Percentiles rank a stretch among this genome's conserved stretches.
phyloP scores from a whole-genome alignment of 208 protist genomes.

The Giardia muris region DNA sequence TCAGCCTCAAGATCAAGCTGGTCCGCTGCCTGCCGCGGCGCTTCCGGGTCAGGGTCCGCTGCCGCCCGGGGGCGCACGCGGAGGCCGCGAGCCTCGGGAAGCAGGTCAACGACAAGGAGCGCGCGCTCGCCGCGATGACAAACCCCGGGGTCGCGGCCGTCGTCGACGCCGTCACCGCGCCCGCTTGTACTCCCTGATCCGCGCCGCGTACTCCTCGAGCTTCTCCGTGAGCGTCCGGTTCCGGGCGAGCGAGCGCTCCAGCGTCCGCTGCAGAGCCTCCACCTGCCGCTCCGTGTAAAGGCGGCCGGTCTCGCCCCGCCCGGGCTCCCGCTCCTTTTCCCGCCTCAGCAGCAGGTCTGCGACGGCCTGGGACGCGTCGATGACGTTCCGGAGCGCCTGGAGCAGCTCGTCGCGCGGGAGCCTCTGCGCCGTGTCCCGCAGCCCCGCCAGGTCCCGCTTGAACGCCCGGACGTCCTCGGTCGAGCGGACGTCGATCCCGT shows the following conservation, averaged over 20 bases:
- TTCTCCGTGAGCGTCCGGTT: neutral
- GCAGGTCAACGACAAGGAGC: conserved; percentile 26
- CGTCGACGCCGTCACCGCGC: neutral
- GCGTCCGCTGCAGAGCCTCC: neutral
- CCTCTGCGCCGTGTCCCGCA: too few species aligned
- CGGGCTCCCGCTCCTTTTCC: too few species aligned
- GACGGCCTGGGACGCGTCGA: too few species aligned
- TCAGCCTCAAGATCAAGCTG: neutral
- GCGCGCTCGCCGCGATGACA: conserved; percentile 16
- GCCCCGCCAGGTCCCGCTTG: too few species aligned
- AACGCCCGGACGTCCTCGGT: too few species aligned
- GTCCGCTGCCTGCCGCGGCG: neutral
- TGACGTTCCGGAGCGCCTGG: too few species aligned
- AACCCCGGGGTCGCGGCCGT: neutral
- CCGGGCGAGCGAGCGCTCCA: neutral
- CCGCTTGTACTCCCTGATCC: neutral
- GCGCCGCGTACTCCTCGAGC: neutral
- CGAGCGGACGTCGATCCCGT: too few species aligned
- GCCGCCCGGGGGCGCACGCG: neutral
- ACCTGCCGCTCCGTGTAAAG: neutral
- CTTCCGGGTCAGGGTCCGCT: neutral
- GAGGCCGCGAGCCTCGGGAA: neutral
- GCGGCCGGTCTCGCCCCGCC: too few species aligned
- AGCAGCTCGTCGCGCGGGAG: too few species aligned
- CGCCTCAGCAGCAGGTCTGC: too few species aligned